Conservation (phyloP, 768 basidiomycete species). For the Lactifluus subvellereus region DNA sequence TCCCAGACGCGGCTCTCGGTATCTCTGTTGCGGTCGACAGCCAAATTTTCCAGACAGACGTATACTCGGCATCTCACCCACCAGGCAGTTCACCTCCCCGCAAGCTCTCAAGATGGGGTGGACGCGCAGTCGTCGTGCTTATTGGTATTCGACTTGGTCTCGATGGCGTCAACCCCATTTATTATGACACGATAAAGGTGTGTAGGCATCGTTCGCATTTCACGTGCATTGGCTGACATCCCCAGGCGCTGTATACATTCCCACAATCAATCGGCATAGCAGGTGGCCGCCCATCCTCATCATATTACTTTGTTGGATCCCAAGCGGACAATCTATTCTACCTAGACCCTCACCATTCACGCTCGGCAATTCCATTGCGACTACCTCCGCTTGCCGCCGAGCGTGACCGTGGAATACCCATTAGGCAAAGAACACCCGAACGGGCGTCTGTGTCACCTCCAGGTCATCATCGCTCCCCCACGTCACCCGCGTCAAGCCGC, state of each 20-base stretch:
- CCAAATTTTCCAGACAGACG: constrained; percentile 78
- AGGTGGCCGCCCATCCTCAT: constrained; percentile 92
- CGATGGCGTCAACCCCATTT: constrained; percentile 92
- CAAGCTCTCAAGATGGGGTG: constrained; percentile 55
- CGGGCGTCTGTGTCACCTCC: constrained; percentile 15
- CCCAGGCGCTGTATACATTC: constrained; percentile 81
- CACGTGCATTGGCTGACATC: not conserved
- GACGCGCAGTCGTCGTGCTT: constrained; percentile 77
- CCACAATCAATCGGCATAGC: constrained; percentile 97
- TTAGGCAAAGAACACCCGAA: constrained; percentile 20
- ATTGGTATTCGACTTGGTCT: constrained; percentile 84
- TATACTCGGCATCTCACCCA: constrained; percentile 64
- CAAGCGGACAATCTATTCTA: constrained; percentile 87
- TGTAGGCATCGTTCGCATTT: constrained; percentile 16
- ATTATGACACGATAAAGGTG: constrained; percentile 81
- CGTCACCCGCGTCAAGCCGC: constrained; percentile 26
- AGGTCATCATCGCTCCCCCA: constrained; percentile 25
- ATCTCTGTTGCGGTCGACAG: constrained; percentile 82
- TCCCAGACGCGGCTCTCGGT: constrained; percentile 73
- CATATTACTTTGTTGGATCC: constrained; percentile 94
- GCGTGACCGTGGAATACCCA: constrained; percentile 7
- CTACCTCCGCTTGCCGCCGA: constrained; percentile 35
- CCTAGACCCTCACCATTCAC: constrained; percentile 73
- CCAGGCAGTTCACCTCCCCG: constrained; percentile 29
- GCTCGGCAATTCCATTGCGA: constrained; percentile 69